These are phyloP conservation scores for Penicillium soppii DNA, from an alignment of 495 filamentous ascomycete genomes.

Conservation along the genomic window DNA sequence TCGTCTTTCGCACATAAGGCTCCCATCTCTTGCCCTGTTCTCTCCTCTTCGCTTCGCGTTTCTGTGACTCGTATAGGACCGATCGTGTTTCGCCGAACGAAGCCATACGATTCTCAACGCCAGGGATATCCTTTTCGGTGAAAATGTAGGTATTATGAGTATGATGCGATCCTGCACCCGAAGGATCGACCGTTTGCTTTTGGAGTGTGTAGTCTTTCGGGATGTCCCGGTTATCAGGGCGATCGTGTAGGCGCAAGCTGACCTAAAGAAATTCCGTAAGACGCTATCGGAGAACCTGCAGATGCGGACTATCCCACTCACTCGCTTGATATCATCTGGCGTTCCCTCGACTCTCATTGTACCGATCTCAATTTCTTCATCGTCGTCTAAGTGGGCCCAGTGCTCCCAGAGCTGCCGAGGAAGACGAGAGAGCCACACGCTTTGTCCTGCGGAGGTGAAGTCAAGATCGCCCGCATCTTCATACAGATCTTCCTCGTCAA, in stretches of 20 bases:
- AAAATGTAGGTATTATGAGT: slow-evolving; percentile 73
- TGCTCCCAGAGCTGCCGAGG: slow-evolving; percentile 76
- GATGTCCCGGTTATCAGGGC: slow-evolving; percentile 60
- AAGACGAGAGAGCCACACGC: slow-evolving; percentile 72
- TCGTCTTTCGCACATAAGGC: slow-evolving; percentile 71
- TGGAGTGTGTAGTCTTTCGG: slow-evolving; percentile 84
- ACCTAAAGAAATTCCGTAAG: slow-evolving; percentile 29
- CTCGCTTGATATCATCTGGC: slow-evolving; percentile 52
- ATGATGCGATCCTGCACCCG: slow-evolving; percentile 42
- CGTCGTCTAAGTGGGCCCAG: slow-evolving; percentile 57
- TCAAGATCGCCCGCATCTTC: slow-evolving; percentile 88
- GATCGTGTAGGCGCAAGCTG: slow-evolving; percentile 51
- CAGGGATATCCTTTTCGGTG: slow-evolving; percentile 30
- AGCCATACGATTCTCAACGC: slow-evolving; percentile 40
- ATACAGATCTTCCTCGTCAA: slow-evolving; percentile 74
- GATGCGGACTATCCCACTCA: slow-evolving; percentile 19
- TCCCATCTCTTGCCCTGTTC: slow-evolving; percentile 61
- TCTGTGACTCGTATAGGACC: slow-evolving; percentile 46
- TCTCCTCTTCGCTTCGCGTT: slow-evolving; percentile 45
- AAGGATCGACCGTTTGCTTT: slow-evolving; percentile 47
- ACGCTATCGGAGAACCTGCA: neutral
- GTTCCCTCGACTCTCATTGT: slow-evolving; percentile 65
- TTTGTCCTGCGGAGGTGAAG: slow-evolving; percentile 58
- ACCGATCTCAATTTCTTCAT: slow-evolving; percentile 69
- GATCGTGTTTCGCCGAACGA: slow-evolving; percentile 47